Base-by-base conservation (phyloP, 176 grass and related monocot genomes). In the Cenchrus purpureus region DNA sequence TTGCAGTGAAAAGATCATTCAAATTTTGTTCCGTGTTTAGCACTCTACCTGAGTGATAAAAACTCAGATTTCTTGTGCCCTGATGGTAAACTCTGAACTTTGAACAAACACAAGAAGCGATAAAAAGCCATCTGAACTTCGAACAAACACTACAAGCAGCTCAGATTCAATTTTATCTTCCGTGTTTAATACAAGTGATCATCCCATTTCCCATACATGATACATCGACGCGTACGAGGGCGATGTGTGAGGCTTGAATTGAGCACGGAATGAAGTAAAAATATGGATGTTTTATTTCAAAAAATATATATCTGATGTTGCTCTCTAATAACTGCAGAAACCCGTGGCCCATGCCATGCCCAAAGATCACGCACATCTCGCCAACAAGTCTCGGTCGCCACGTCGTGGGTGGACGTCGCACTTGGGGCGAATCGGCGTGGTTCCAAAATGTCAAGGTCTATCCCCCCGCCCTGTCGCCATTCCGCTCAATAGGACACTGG, bases 361-460 rank as follows among this genome's bases (percentile, higher is more conserved):
- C 1, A 40, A n/a, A 25, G n/a, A 49, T 66, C 69, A 67, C 20
- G 37, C 69, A 16, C 49, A 34, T 67, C 22, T 81, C 28, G 68
- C 77, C 85, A n/a, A 11, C 68, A 56, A 40, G 37, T 40, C 37
- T 40, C 37, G 15, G 68, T n/a, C 53, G 54, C 58, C 4, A 56
- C 64, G 42, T 51, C 34, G 25, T n/a, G 29, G 8, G 32, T 46
- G 34, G 77, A 14, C 68, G 16, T 73, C 1, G 74, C 78, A 6
- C 28, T 50, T 34, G 37, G 37, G 1, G 37, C 37, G 37, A 40
- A 40, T 40, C 16, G 13, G 6, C 65, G 34, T 59, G 65, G 12
- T 4, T 82, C 17, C 71, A 76, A 81, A 28, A 58, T 51, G 86
- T 82, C 86, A 25, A 76, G 34, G 37, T 59, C 50, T 50, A 66